Evolutionary conservation across 805 yeast species (phyloP).

Genomic region (Ogataea allantospora): DNA sequence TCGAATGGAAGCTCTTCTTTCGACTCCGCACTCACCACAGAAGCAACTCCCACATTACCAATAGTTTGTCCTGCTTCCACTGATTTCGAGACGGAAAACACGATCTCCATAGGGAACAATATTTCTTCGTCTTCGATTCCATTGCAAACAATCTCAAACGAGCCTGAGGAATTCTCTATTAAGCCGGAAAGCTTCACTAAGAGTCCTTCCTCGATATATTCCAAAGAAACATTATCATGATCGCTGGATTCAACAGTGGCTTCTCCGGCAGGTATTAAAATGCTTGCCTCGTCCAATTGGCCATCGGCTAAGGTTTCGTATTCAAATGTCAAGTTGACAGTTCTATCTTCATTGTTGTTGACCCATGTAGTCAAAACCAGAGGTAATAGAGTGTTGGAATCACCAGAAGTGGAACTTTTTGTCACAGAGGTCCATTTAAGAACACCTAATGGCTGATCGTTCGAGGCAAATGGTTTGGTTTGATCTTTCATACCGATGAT

Average conservation of each 20-base stretch:
- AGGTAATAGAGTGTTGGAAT: conserved; percentile 60
- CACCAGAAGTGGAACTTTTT: conserved; percentile 46
- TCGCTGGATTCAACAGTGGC: conserved; percentile 53
- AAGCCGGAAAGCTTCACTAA: conserved; percentile 61
- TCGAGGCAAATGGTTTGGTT: conserved; percentile 81
- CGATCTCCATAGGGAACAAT: conserved; percentile 82
- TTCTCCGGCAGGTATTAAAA: conserved; percentile 66
- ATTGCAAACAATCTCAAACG: conserved; percentile 76
- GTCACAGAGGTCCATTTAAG: conserved; percentile 87
- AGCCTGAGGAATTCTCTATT: conserved; percentile 52
- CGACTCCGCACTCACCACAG: conserved; percentile 51
- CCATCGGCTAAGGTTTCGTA: conserved; percentile 65
- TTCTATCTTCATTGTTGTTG: conserved; percentile 53
- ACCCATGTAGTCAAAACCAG: conserved; percentile 84
- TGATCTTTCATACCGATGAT: conserved; percentile 75
- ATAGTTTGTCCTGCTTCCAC: conserved; percentile 33
- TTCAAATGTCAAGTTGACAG: conserved; percentile 79
- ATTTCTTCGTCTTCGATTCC: conserved; percentile 71
- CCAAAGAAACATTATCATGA: conserved; percentile 52
- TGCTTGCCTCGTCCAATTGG: conserved; percentile 51
- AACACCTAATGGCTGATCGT: conserved; percentile 87
- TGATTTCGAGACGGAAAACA: conserved; percentile 45
- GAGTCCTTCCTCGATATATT: conserved; percentile 66
- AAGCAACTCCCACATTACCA: conserved; percentile 65
- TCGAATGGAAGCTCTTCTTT: conserved; percentile 64